Percentiles rank a stretch among this genome's conserved stretches.
phyloP scores from a whole-genome alignment of 2,329 filamentous ascomycete species.

The Paecilomyces sp. region DNA sequence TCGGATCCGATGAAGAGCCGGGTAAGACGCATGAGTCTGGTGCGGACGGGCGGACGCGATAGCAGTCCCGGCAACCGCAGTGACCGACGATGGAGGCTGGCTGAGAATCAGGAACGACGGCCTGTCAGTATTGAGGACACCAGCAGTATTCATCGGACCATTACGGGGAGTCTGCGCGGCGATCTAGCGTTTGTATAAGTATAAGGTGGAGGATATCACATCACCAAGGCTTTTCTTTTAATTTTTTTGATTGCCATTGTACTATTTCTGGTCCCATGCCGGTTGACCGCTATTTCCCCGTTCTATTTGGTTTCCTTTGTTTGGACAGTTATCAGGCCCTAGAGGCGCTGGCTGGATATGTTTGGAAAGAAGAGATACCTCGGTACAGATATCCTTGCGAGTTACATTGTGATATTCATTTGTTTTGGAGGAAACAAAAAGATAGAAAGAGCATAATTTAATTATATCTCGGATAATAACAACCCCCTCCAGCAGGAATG shows the following conservation, averaged over 20 bases:
- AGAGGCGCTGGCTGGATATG: not conserved
- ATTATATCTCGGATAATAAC: not conserved
- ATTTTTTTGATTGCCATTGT: not conserved
- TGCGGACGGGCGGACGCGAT: conserved; percentile 13
- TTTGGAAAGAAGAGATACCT: not conserved
- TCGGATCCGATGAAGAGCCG: conserved; percentile 5
- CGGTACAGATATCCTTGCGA: not conserved
- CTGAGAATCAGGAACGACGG: conserved; percentile 9
- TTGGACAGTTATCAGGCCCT: not conserved
- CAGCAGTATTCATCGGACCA: conserved; percentile 10
- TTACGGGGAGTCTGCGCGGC: conserved; percentile 17
- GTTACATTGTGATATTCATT: not conserved
- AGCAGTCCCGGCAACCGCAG: conserved; percentile 6
- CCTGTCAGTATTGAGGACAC: conserved; percentile 11
- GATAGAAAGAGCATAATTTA: not conserved
- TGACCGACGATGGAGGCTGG: conserved; percentile 10
- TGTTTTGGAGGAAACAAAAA: not conserved
- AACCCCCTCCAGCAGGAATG: not conserved
- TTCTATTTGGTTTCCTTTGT: not conserved
- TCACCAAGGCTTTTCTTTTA: not conserved
- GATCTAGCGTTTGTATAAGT: conserved; percentile 23
- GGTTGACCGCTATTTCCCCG: not conserved
- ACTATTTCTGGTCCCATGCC: not conserved
- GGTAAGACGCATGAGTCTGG: conserved; percentile 14
- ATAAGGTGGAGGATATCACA: not conserved